Evolutionary conservation across 345 rosid species (phyloP).

Genomic region (Melaleuca alternifolia): DNA sequence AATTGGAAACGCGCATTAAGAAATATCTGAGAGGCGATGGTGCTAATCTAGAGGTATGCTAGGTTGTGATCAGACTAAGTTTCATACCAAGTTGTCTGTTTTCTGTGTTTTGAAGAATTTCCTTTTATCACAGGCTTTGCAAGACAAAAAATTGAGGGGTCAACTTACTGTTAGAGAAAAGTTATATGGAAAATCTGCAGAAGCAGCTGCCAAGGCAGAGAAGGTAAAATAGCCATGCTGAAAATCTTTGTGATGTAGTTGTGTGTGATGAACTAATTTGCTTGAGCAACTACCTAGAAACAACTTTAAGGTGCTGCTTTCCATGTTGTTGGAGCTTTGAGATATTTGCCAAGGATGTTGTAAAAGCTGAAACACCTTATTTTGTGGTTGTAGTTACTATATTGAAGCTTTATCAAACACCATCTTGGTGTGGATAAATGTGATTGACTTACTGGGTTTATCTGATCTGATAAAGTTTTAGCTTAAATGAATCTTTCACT

Average conservation of each 20-base stretch:
- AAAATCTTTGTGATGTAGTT: background rate
- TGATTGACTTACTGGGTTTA: background rate
- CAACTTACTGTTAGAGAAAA: conserved; percentile 62
- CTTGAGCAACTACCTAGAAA: background rate
- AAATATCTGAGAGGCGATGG: conserved; percentile 70
- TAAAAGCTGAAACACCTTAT: background rate
- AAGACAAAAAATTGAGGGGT: conserved; percentile 67
- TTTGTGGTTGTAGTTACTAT: background rate
- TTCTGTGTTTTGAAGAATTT: background rate
- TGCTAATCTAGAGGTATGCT: conserved; percentile 55
- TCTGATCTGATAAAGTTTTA: background rate
- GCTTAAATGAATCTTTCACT: background rate
- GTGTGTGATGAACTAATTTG: background rate
- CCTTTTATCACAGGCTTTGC: conserved; percentile 18
- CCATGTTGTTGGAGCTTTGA: background rate
- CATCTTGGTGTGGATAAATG: background rate
- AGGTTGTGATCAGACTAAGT: background rate
- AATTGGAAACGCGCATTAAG: conserved; percentile 42
- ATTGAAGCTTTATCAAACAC: background rate
- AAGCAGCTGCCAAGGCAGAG: conserved; percentile 75
- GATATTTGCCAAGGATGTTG: background rate
- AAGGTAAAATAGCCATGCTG: conserved; percentile 28
- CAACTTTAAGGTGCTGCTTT: background rate
- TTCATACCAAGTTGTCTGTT: background rate
- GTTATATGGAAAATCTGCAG: conserved; percentile 55